Base-by-base conservation (phyloP, 495 filamentous ascomycete species). In the Penicillium herquei region DNA sequence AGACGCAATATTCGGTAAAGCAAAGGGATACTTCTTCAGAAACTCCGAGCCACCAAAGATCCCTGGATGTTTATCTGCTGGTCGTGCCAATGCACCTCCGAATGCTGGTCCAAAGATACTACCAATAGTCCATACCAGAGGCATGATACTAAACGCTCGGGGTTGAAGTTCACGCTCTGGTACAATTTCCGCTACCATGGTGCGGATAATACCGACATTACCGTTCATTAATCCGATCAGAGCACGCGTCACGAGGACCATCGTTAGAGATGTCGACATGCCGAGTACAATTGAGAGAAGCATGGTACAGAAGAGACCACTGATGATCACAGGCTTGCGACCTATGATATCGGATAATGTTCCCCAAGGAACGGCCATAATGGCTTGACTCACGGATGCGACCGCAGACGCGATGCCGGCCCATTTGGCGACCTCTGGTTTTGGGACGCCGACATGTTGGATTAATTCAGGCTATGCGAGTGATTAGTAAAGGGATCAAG, bases 31-130 rank as follows among this genome's bases (percentile, higher is more conserved):
- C 41, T 73, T 78, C 55, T 83, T 79, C 43, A 96, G 78, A 57
- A 91, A 88, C 41, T 70, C 76, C 21, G 77, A 84, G 17, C 81
- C 66, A 7, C 85, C 85, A 67, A 93, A 94, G 13, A 88, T 50
- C 11, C 70, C 71, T 3, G 89, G 89, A 61, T 89, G 81, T 41
- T 88, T 84, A 39, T 77, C 72, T 1, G 85, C 83, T 3, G 93
- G 93, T 50, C 88, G 84, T 7, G 91, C 88, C 51, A 98, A 83
- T 39, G 87, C 84, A 3, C 93, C 93, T 21, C 93, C 93, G 62
- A 97, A 87, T 2, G 86, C 83, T 3, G 93, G 93, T 0, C 93
- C 93, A 65, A 97, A 85, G n/a, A 96, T 88, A 40, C 83, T 87
- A 1, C 91, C 91, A 47, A 92, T 79, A 9, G 84, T 87, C 87